Evolutionary conservation across 345 rosid species (phyloP).

Genomic region (Dimocarpus longan): DNA sequence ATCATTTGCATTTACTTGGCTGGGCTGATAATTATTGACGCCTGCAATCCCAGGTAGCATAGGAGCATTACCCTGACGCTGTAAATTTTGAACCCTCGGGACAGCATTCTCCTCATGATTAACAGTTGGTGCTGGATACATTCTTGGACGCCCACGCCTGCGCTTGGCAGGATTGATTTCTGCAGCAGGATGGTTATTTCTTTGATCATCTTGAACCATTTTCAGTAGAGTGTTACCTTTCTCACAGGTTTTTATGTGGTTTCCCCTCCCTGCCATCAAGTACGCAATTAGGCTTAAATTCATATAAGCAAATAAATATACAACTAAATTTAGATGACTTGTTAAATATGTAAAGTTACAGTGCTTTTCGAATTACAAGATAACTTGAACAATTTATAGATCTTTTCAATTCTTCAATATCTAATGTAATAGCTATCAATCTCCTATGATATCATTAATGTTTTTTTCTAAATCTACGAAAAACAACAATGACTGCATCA

Average conservation of each 20-base stretch:
- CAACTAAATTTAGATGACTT: too few relatives aligned
- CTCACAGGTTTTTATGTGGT: neutral
- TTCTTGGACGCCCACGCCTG: constrained; percentile 88
- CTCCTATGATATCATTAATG: neutral
- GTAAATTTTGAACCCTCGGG: constrained; percentile 29
- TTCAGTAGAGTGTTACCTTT: constrained; percentile 22
- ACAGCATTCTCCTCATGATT: constrained; percentile 25
- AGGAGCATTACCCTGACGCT: constrained; percentile 33
- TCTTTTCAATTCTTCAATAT: neutral
- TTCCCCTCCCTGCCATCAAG: constrained; percentile 23
- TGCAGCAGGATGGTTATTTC: constrained; percentile 41
- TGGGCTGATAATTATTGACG: constrained; percentile 37
- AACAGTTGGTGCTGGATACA: constrained; percentile 42
- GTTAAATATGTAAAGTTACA: neutral
- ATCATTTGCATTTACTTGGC: constrained; percentile 41
- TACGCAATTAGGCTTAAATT: neutral
- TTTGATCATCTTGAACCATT: constrained; percentile 55
- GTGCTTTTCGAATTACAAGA: neutral
- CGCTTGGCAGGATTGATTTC: constrained; percentile 57
- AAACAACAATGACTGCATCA: neutral
- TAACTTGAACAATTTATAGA: neutral
- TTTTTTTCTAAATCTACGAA: neutral
- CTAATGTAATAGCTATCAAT: neutral
- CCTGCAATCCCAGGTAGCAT: constrained; percentile 36
- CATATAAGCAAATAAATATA: constrained; percentile 6